Base-by-base conservation (phyloP, 73 alveolate genomes). In the Paramecium sonneborni region DNA sequence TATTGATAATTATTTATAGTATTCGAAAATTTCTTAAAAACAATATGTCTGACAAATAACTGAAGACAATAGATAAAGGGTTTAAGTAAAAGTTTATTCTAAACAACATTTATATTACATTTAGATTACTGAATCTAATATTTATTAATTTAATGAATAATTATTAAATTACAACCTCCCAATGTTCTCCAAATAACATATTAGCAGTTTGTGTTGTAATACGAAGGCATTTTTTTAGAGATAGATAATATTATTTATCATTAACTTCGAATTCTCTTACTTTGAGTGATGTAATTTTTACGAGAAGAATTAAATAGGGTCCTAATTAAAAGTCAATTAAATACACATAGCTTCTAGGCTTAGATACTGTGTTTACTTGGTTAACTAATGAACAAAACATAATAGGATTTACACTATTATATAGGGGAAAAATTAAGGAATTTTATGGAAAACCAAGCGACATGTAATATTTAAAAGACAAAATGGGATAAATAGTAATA, bases 221-320 rank as follows among this genome's bases (percentile, higher is more conserved):
- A n/a, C 39, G 90, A 79, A 79, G 21, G 74, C 90, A 79, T 14
- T 24, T 79, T 79, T 79, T 79, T 34, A 79, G 14, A 79, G 74
- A 79, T 26, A 41, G 48, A 79, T 24, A 24, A 24, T 79, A 79
- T 79, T 46, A 41, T 23, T 39, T 79, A 12, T 44, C 46, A 14
- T 24, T 79, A 24, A 14, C 28, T 43, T 14, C 26, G 1, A 9
- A 38, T 44, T 43, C 44, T 2, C 14, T 79, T 15, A 79, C 55
- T 26, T 20, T 79, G 70, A 24, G 90, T 79, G 90, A 32, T 38
- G 90, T 79, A 79, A 79, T 2, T 43, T n/a, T 46, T 46, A 28
- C 34, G 4, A 34, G 20, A 5, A 23, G 18, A 43, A 20, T 79
- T 30, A 21, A 74, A 35, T 30, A 23, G 48, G 69, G 84, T 32